A percentile compares a stretch with the other conserved stretches of the same genome.
phyloP scores from a whole-genome alignment of 164 flowering plant genomes.

The Sextonia rubra region DNA sequence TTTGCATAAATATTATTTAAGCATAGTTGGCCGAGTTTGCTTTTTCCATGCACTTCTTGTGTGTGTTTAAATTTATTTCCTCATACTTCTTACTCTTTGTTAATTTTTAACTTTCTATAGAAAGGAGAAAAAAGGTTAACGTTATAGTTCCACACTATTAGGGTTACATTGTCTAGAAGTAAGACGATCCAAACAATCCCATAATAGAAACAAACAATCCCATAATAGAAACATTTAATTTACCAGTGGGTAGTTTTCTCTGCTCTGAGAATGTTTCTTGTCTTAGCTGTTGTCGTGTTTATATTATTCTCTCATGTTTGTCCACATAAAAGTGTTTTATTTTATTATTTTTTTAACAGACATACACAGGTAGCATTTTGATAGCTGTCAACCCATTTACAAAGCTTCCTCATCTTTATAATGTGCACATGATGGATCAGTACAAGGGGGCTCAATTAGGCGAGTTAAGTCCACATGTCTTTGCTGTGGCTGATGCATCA shows the following conservation, averaged over 20 bases:
- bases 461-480: conserved; percentile 95
- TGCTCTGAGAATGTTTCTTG: background rate
- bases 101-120: too few relatives aligned
- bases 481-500: conserved; percentile 99
- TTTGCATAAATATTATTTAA: too few relatives aligned
- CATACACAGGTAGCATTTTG: conserved; percentile 98
- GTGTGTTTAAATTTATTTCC: too few relatives aligned
- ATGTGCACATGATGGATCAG: conserved; percentile 96
- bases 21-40: too few relatives aligned
- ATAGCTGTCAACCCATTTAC: conserved; percentile 98
- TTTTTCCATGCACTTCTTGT: too few relatives aligned
- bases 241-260: background rate
- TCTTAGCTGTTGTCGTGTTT: background rate
- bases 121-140: background rate
- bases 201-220: too few relatives aligned
- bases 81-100: too few relatives aligned
- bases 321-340: background rate
- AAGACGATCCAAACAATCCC: background rate
- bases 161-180: background rate
- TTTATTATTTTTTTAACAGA: conserved; percentile 34
- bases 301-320: background rate
- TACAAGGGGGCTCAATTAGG: conserved; percentile 95
- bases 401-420: conserved; percentile 94
- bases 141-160: background rate
- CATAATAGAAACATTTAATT: too few relatives aligned